phyloP scores from a whole-genome alignment of 345 rosid genomes.

The Hibiscus syriacus region DNA sequence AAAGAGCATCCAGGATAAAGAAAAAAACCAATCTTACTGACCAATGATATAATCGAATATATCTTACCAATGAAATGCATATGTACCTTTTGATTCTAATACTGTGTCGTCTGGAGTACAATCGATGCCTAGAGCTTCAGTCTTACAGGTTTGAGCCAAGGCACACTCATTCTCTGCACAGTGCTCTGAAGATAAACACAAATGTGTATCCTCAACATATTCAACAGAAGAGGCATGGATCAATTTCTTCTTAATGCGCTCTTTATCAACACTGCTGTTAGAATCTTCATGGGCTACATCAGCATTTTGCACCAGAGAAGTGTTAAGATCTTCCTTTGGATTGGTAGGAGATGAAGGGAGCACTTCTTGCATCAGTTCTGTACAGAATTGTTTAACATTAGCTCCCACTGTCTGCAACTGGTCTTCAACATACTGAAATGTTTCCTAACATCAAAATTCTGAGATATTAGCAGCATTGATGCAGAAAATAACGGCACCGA shows the following conservation, averaged over 20 bases:
- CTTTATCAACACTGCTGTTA: conserved; percentile 1
- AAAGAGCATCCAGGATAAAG: too few relatives aligned
- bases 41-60: neutral
- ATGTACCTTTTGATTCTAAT: conserved; percentile 13
- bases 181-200: conserved; percentile 6
- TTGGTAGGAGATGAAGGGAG: too few relatives aligned
- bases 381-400: conserved; percentile 21
- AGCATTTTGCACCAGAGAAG: neutral
- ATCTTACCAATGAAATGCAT: neutral
- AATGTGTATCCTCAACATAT: neutral
- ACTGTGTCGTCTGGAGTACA: conserved; percentile 1
- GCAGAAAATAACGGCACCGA: neutral
- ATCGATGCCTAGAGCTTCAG: neutral
- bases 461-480: neutral
- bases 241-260: conserved; percentile 8
- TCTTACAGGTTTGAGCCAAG: neutral
- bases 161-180: neutral
- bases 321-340: neutral
- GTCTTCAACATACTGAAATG: conserved; percentile 8
- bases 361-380: conserved; percentile 20
- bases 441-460: conserved; percentile 24
- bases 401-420: conserved; percentile 19
- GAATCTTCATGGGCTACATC: neutral
- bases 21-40: too few relatives aligned
- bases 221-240: conserved; percentile 2